phyloP scores from a whole-genome alignment of 768 basidiomycete species.

The Russula abietina region DNA sequence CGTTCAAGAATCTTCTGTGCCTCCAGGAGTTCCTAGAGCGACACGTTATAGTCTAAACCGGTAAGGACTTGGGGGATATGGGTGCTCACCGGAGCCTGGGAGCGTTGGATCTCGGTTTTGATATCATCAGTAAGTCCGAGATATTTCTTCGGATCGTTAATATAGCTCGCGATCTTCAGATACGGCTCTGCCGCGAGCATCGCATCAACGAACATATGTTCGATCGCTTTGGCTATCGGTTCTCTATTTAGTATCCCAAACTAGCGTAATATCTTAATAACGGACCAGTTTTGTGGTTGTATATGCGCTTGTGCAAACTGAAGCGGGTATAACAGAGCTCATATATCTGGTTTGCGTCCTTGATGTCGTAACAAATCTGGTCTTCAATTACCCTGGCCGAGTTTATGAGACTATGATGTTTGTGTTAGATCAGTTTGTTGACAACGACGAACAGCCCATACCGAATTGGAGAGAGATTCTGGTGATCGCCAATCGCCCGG shows the following conservation, averaged over 20 bases:
- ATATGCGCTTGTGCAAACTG: constrained; percentile 76
- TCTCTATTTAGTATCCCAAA: not conserved
- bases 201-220: constrained; percentile 80
- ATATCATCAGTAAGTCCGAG: constrained; percentile 66
- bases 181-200: constrained; percentile 62
- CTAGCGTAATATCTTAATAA: constrained; percentile 2
- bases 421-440: not conserved
- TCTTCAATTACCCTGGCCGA: constrained; percentile 70
- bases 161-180: constrained; percentile 51
- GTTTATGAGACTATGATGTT: constrained; percentile 49
- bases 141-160: constrained; percentile 54
- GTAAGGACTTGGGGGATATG: not conserved
- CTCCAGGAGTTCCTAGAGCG: constrained; percentile 47
- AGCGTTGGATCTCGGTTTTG: constrained; percentile 51
- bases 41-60: constrained; percentile 2
- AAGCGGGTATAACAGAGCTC: constrained; percentile 71
- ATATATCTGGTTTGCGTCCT: constrained; percentile 71
- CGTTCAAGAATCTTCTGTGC: constrained; percentile 59
- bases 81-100: constrained; percentile 42
- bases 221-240: constrained; percentile 63
- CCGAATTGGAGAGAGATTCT: constrained; percentile 47
- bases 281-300: constrained; percentile 71
- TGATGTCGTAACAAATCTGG: constrained; percentile 76
- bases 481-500: constrained; percentile 60
- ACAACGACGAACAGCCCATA: constrained; percentile 15